Evolutionary conservation across 164 flowering plant species (phyloP).

Genomic region (Echeveria elegans): DNA sequence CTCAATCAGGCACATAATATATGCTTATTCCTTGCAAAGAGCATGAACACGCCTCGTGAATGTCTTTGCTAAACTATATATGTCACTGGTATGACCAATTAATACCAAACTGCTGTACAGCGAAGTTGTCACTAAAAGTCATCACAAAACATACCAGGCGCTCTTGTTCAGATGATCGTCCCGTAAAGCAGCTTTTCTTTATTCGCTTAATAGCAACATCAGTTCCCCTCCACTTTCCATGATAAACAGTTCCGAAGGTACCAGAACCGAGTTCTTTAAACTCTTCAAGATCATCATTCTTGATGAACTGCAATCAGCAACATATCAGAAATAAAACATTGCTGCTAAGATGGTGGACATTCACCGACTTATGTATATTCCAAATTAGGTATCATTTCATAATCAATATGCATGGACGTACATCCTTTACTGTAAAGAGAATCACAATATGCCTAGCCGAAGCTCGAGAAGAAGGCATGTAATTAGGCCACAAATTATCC

Average conservation of each 20-base stretch:
- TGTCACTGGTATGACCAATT: not conserved
- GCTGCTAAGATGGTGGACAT: not conserved
- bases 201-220: slow-evolving; percentile 94
- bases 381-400: not conserved
- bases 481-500: not conserved
- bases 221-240: slow-evolving; percentile 93
- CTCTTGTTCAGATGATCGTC: slow-evolving; percentile 95
- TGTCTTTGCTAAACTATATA: not conserved
- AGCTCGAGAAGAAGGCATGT: not conserved
- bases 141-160: slow-evolving; percentile 48
- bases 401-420: not conserved
- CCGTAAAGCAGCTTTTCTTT: slow-evolving; percentile 85
- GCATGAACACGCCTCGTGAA: not conserved
- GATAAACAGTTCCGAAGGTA: slow-evolving; percentile 93
- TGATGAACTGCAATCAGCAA: slow-evolving; percentile 43
- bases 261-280: slow-evolving; percentile 86
- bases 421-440: not conserved
- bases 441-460: not conserved
- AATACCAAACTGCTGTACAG: not conserved
- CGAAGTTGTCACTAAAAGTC: not conserved
- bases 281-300: slow-evolving; percentile 90
- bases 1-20: not conserved
- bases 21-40: no score
- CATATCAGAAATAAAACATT: not conserved
- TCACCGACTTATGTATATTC: no score